Evolutionary conservation across 768 basidiomycete species (phyloP).

Genomic region (Mycena capillaripes): DNA sequence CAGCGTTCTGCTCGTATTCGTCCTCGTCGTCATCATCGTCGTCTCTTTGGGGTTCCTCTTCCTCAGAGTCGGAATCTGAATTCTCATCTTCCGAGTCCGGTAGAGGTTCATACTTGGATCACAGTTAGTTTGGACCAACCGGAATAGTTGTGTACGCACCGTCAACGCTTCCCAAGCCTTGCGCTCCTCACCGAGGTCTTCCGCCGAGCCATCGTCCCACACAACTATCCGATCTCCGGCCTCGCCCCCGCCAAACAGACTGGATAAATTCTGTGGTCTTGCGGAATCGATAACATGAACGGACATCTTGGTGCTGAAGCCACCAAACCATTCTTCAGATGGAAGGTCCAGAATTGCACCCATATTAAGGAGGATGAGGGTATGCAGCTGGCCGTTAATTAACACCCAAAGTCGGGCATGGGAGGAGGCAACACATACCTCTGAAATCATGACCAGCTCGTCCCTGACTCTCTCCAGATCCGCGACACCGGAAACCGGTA

Average conservation of each 20-base stretch:
- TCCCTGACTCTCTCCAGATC: conserved; percentile 75
- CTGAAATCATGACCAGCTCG: conserved; percentile 39
- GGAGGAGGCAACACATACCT: conserved; percentile 29
- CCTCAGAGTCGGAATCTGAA: conserved; percentile 63
- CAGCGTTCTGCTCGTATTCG: conserved; percentile 56
- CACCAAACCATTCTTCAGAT: conserved; percentile 81
- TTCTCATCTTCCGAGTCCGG: conserved; percentile 77
- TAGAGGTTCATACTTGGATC: conserved; percentile 80
- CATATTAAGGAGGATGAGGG: conserved; percentile 93
- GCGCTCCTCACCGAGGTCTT: conserved; percentile 76
- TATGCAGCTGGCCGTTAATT: conserved; percentile 72
- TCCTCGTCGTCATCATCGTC: conserved; percentile 62
- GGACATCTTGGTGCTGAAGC: conserved; percentile 70
- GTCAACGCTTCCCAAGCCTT: conserved; percentile 89
- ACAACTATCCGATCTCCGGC: conserved; percentile 83
- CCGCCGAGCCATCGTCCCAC: conserved; percentile 93
- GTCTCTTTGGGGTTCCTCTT: conserved; percentile 49
- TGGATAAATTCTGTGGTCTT: conserved; percentile 90
- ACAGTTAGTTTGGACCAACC: neutral
- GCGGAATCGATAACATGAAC: conserved; percentile 97
- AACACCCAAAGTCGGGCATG: conserved; percentile 8
- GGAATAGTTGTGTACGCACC: conserved; percentile 61
- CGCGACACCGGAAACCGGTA: conserved; percentile 89
- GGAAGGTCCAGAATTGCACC: conserved; percentile 91
- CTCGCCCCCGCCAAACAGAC: conserved; percentile 81